A percentile compares a stretch with the other conserved stretches of the same genome.
These are phyloP conservation scores for Neoscytalidium dimidiatum DNA, from an alignment of 2,329 filamentous ascomycete genomes.

Conservation along the genomic window DNA sequence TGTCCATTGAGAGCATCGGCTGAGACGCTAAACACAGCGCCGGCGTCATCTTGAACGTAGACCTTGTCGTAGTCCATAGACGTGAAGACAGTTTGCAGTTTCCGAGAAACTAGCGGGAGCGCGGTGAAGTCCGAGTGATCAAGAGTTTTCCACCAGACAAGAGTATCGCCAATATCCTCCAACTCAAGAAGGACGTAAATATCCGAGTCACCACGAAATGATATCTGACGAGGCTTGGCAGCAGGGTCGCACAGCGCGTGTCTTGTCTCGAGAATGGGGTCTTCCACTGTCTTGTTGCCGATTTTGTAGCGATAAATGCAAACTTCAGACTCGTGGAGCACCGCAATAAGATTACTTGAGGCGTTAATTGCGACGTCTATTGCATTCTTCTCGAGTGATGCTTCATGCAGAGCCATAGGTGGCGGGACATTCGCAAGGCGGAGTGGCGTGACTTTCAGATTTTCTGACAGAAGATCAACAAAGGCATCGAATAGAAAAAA, in stretches of 20 bases:
- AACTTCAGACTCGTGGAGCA: conserved; percentile 68
- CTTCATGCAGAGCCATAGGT: conserved; percentile 83
- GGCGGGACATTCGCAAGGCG: conserved; percentile 83
- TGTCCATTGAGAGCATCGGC: neutral
- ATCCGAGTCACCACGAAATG: conserved; percentile 44
- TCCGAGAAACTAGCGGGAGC: neutral
- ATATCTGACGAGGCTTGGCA: conserved; percentile 47
- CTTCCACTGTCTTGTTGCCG: conserved; percentile 54
- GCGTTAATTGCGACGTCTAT: conserved; percentile 72
- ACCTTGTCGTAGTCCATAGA: conserved; percentile 19
- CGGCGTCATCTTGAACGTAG: neutral
- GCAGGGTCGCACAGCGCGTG: conserved; percentile 19
- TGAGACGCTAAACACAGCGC: neutral
- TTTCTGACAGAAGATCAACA: conserved; percentile 41
- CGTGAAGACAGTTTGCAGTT: neutral
- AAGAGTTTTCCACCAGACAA: conserved; percentile 7
- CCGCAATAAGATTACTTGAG: conserved; percentile 56
- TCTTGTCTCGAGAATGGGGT: conserved; percentile 26
- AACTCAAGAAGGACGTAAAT: conserved; percentile 39
- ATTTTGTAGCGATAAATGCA: conserved; percentile 71
- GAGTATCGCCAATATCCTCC: conserved; percentile 27
- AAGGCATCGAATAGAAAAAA: neutral
- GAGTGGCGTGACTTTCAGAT: conserved; percentile 82
- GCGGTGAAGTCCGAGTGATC: neutral
- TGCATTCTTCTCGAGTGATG: conserved; percentile 63